A percentile compares a stretch with the other conserved stretches of the same genome.
Conservation (phyloP, 1,284 basidiomycete species). For the Calocybe gambosa region DNA sequence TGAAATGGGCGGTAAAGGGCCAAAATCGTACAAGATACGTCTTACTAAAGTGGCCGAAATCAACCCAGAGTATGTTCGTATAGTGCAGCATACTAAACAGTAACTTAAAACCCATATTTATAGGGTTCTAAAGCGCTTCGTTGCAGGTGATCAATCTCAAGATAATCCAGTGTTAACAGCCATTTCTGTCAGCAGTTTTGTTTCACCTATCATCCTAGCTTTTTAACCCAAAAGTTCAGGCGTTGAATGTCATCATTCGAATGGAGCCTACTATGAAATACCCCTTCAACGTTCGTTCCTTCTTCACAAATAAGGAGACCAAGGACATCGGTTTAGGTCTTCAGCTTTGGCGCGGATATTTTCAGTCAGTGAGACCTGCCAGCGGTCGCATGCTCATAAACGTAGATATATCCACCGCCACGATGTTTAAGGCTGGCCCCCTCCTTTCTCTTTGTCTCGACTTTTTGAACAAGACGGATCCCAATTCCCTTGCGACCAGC, state of each 20-base stretch:
- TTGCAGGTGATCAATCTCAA: conserved; percentile 59
- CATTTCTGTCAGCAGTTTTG: conserved; percentile 47
- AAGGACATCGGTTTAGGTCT: conserved; percentile 63
- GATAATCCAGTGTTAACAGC: conserved; percentile 69
- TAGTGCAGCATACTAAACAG: background rate
- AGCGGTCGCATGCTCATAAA: conserved; percentile 66
- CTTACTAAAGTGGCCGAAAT: conserved; percentile 67
- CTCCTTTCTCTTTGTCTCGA: conserved; percentile 52
- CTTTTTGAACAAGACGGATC: conserved; percentile 38
- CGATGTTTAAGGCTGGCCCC: conserved; percentile 58
- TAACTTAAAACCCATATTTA: conserved; percentile 6
- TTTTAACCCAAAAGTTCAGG: conserved; percentile 31
- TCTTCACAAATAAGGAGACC: conserved; percentile 63
- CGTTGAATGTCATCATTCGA: conserved; percentile 69
- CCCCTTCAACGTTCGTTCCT: conserved; percentile 70
- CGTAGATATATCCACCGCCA: conserved; percentile 70
- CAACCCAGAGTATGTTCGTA: conserved; percentile 58
- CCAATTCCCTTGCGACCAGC: conserved; percentile 35
- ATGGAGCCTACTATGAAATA: conserved; percentile 68
- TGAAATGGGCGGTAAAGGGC: conserved; percentile 32
- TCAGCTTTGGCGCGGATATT: conserved; percentile 69
- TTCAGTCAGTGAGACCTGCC: conserved; percentile 69
- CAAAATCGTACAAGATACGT: conserved; percentile 57
- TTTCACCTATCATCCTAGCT: conserved; percentile 1
- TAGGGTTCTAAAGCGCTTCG: conserved; percentile 61